Base-by-base conservation (phyloP, 2,329 filamentous ascomycete species). In the Phaeophleospora eucalypticola region DNA sequence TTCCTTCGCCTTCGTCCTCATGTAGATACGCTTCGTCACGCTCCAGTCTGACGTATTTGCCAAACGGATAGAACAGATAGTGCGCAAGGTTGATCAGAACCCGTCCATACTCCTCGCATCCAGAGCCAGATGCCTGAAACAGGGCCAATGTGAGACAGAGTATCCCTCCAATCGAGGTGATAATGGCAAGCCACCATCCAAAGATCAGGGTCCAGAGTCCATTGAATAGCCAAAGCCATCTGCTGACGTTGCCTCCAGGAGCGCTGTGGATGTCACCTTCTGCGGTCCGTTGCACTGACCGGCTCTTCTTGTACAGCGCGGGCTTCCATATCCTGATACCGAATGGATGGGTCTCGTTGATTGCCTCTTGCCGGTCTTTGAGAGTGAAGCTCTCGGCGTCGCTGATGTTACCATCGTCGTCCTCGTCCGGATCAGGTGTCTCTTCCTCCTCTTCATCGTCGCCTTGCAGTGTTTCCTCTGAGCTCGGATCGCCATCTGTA, bases 321-420 rank as follows among this genome's bases (percentile, higher is more conserved):
- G 93, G 93, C 69, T 98, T 98, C 93, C 93, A 98, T 54, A 98
- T 88, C 66, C 94, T 84, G 65, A 98, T 97, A 75, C 93, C 93
- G 61, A 98, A 98, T 0, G 93, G 93, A 75, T 98, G 93, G 0
- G 93, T 98, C 67, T 95, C 86, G 71, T 98, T 98, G 75, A 98
- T 98, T 56, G 93, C 93, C 66, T 95, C 84, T 70, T 98, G 93
- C 46, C 93, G 83, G 68, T 98, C 93, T 68, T 94, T 95, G 59
- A 98, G 79, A 0, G 93, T 98, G 66, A 98, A 98, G 72, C 91
- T 97, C 71, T 96, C 93, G 1, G 93, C 87, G 59, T 97, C 93
- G 67, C 91, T 96, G 42, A 90, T 63, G 49, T 86, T 82, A 48
- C 73, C 82, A 24, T 87, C 84, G 16, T 86, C 86, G 8, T 85